Evolutionary conservation across 192 early-diverging fungal species (phyloP).

Genomic region (Oehlia diaphana): DNA sequence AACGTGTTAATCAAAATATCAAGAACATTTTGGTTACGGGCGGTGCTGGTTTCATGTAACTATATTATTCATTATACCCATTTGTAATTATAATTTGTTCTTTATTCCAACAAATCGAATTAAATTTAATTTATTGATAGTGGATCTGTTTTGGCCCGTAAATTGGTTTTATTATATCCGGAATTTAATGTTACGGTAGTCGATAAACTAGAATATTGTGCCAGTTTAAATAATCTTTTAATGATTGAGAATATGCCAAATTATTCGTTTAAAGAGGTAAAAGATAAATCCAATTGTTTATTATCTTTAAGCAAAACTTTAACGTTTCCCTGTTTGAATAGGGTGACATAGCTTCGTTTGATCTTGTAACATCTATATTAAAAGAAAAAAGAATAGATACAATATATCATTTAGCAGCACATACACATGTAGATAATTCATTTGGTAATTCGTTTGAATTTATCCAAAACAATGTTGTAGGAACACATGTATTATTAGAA

Average conservation of each 20-base stretch:
- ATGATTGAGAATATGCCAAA: conserved; percentile 48
- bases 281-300: background rate
- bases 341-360: conserved; percentile 67
- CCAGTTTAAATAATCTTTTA: conserved; percentile 60
- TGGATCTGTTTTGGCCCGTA: conserved; percentile 63
- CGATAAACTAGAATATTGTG: conserved; percentile 82
- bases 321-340: background rate
- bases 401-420: conserved; percentile 79
- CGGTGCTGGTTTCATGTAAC: conserved; percentile 84
- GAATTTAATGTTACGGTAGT: conserved; percentile 65
- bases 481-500: conserved; percentile 80
- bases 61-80: background rate
- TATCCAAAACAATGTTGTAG: conserved; percentile 76
- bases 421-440: conserved; percentile 84
- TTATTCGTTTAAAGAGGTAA: conserved; percentile 66
- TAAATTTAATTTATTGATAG: conserved; percentile 39
- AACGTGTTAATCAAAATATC: conserved; percentile 31
- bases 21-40: conserved; percentile 76
- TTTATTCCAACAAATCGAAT: background rate
- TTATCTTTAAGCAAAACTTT: background rate
- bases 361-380: conserved; percentile 64
- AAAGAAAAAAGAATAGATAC: conserved; percentile 68
- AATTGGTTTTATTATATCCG: conserved; percentile 64
- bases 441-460: conserved; percentile 83
- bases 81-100: background rate